phyloP scores from a whole-genome alignment of 2,329 filamentous ascomycete genomes.

The Sclerotinia glacialis region DNA sequence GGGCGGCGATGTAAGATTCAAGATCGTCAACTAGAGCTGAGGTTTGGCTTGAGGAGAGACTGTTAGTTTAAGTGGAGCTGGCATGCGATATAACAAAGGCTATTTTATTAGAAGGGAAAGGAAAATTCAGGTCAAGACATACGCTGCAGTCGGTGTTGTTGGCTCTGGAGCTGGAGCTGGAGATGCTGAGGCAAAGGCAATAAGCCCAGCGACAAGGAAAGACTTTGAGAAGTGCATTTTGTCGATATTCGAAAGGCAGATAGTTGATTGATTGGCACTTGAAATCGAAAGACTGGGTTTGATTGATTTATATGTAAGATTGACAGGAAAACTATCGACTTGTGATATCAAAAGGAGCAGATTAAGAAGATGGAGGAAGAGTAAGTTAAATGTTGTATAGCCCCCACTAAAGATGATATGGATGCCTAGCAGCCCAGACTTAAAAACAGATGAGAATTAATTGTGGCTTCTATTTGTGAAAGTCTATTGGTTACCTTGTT shows the following conservation, averaged over 20 bases:
- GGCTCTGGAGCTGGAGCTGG: conserved; percentile 18
- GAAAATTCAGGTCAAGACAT: conserved; percentile 1
- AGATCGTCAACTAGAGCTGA: conserved; percentile 17
- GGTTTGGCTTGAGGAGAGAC: conserved; percentile 15
- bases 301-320: neutral
- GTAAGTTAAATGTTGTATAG: no score
- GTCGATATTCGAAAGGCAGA: neutral
- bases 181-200: conserved; percentile 19
- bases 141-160: conserved; percentile 14
- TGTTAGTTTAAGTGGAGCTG: neutral
- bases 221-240: conserved; percentile 15
- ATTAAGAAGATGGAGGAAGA: neutral
- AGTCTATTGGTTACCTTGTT: neutral
- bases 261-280: neutral
- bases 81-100: neutral
- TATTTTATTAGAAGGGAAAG: neutral
- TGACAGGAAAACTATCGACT: neutral
- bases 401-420: neutral
- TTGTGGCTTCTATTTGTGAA: neutral
- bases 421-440: conserved; percentile 4
- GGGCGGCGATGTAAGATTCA: conserved; percentile 8
- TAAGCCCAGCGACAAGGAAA: conserved; percentile 14
- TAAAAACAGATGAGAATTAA: neutral
- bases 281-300: neutral
- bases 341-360: neutral